Evolutionary conservation across 345 rosid genomes (phyloP).

Genomic region (Ceriops decandra): DNA sequence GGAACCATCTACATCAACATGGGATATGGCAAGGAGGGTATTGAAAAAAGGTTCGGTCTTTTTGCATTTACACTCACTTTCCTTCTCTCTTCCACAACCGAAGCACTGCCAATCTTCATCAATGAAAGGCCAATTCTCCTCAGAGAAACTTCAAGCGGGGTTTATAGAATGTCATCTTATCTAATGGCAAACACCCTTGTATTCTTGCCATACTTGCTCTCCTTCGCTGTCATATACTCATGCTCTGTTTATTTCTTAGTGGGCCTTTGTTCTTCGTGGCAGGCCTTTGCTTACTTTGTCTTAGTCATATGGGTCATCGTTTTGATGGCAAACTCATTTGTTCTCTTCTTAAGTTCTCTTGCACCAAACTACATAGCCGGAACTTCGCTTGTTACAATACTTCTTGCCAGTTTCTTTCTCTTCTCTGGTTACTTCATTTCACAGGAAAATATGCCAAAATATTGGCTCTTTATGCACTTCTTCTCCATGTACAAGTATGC

Average conservation of each 20-base stretch:
- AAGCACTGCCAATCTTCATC: constrained; percentile 88
- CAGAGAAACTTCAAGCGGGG: constrained; percentile 76
- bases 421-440: constrained; percentile 94
- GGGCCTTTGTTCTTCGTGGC: constrained; percentile 77
- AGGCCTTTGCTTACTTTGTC: constrained; percentile 70
- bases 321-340: constrained; percentile 90
- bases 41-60: constrained; percentile 75
- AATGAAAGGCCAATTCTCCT: constrained; percentile 78
- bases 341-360: constrained; percentile 77
- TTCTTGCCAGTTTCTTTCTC: constrained; percentile 74
- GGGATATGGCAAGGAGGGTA: constrained; percentile 64
- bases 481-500: constrained; percentile 93
- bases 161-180: constrained; percentile 80
- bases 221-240: constrained; percentile 60
- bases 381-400: constrained; percentile 65
- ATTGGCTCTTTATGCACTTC: constrained; percentile 92
- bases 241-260: constrained; percentile 70
- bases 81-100: constrained; percentile 91
- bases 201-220: constrained; percentile 77
- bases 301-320: constrained; percentile 72
- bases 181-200: constrained; percentile 79
- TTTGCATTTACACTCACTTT: constrained; percentile 95
- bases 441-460: constrained; percentile 69
- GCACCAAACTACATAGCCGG: constrained; percentile 93
- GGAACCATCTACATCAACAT: constrained; percentile 85